Evolutionary conservation across 2,329 filamentous ascomycete species (phyloP).

Genomic region (Aulographum hederae): DNA sequence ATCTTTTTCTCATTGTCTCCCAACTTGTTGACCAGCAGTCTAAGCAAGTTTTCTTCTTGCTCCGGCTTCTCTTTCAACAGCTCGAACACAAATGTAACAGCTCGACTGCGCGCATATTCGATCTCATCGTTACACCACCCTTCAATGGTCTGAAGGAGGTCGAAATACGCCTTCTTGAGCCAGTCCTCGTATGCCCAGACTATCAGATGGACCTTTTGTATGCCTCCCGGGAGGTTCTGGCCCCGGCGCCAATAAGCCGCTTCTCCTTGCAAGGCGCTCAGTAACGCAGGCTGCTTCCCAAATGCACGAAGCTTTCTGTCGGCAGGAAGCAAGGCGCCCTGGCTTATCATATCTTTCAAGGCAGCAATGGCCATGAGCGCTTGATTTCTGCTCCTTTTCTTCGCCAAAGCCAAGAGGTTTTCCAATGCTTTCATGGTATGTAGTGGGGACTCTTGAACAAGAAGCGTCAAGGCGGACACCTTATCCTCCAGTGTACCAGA

Average conservation of each 20-base stretch:
- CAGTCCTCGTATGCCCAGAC: conserved; percentile 89
- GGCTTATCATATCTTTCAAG: conserved; percentile 82
- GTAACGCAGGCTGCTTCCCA: conserved; percentile 56
- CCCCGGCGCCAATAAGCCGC: conserved; percentile 41
- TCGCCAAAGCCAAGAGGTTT: conserved; percentile 62
- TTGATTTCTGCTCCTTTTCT: conserved; percentile 83
- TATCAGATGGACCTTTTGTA: conserved; percentile 64
- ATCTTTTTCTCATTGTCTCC: conserved; percentile 94
- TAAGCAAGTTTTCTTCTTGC: conserved; percentile 84
- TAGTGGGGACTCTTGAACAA: conserved; percentile 87
- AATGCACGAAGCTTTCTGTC: conserved; percentile 71
- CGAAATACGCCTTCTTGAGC: conserved; percentile 87
- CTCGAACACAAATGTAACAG: conserved; percentile 81
- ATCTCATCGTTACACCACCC: conserved; percentile 91
- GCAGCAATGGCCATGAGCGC: conserved; percentile 85
- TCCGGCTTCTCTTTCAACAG: conserved; percentile 90
- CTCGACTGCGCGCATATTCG: conserved; percentile 73
- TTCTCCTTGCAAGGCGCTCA: conserved; percentile 49
- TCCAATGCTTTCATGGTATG: conserved; percentile 87
- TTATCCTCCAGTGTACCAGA: conserved; percentile 95
- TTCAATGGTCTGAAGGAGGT: conserved; percentile 79
- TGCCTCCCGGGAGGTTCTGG: conserved; percentile 52
- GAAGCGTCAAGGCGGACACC: conserved; percentile 82
- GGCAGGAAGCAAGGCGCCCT: conserved; percentile 66
- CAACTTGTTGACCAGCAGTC: conserved; percentile 87